phyloP scores from a whole-genome alignment of 768 basidiomycete genomes.

The Russula emetica region DNA sequence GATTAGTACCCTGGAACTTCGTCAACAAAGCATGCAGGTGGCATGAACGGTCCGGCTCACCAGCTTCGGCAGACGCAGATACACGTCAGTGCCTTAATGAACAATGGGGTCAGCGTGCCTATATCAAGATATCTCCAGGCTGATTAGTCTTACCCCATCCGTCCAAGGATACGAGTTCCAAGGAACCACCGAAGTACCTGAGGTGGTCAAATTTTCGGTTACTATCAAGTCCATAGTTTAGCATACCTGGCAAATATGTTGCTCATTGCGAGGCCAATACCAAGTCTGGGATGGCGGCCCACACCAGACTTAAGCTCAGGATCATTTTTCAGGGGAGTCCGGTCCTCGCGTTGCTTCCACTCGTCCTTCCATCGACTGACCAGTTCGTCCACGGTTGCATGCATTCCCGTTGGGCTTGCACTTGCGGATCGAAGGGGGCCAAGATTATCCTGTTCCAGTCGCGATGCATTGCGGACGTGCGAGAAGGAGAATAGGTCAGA shows the following conservation, averaged over 20 bases:
- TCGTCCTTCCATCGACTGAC: constrained; percentile 47
- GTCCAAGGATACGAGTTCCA: constrained; percentile 74
- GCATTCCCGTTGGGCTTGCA: constrained; percentile 56
- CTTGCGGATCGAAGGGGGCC: constrained; percentile 64
- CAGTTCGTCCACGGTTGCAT: constrained; percentile 79
- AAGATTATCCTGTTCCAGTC: constrained; percentile 62
- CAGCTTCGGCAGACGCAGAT: constrained; percentile 73
- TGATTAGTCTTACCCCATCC: constrained; percentile 65
- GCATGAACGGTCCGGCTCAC: constrained; percentile 39
- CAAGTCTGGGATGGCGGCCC: constrained; percentile 60
- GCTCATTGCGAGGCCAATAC: constrained; percentile 85
- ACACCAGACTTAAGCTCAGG: constrained; percentile 45
- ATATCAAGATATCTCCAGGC: neutral
- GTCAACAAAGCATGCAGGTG: constrained; percentile 8
- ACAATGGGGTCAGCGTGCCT: constrained; percentile 9
- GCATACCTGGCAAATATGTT: constrained; percentile 78
- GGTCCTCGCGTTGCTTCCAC: constrained; percentile 24
- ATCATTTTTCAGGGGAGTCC: constrained; percentile 33
- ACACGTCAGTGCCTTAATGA: constrained; percentile 71
- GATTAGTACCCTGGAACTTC: constrained; percentile 63
- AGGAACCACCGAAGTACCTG: constrained; percentile 79
- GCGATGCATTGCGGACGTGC: constrained; percentile 69
- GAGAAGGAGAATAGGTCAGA: constrained; percentile 89
- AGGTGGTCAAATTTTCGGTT: neutral
- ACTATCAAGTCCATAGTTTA: neutral